Conservation (phyloP, 2,329 filamentous ascomycete genomes). For the Alternaria infectoria region DNA sequence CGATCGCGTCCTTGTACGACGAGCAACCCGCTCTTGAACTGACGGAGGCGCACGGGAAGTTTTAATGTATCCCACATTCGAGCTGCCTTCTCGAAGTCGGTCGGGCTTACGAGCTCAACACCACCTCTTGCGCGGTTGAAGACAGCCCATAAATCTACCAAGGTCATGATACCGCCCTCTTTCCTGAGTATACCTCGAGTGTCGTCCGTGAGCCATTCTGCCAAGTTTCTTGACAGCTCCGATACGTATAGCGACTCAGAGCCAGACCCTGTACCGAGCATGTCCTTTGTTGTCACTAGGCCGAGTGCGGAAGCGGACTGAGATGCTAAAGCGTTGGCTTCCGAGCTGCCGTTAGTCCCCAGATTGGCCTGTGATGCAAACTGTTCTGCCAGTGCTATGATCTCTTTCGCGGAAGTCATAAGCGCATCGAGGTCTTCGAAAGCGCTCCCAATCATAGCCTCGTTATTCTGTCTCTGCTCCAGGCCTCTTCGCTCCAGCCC, state of each 20-base stretch:
- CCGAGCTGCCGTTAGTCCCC: slow-evolving; percentile 64
- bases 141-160: slow-evolving; percentile 58
- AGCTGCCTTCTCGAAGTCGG: slow-evolving; percentile 90
- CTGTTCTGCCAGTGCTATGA: slow-evolving; percentile 88
- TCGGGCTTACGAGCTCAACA: slow-evolving; percentile 89
- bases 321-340: slow-evolving; percentile 76
- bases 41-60: slow-evolving; percentile 82
- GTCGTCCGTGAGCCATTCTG: slow-evolving; percentile 49
- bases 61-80: slow-evolving; percentile 85
- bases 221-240: slow-evolving; percentile 49
- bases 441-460: slow-evolving; percentile 87
- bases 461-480: slow-evolving; percentile 89
- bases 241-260: slow-evolving; percentile 88
- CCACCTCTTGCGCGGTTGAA: slow-evolving; percentile 94
- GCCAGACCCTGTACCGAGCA: slow-evolving; percentile 76
- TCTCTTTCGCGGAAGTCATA: slow-evolving; percentile 97
- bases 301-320: slow-evolving; percentile 85
- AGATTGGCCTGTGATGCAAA: slow-evolving; percentile 73
- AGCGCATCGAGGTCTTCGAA: slow-evolving; percentile 96
- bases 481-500: slow-evolving; percentile 86
- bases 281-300: slow-evolving; percentile 92
- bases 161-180: slow-evolving; percentile 49
- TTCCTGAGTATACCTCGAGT: slow-evolving; percentile 42
- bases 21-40: slow-evolving; percentile 91
- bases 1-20: slow-evolving; percentile 89